phyloP scores from a whole-genome alignment of 371 early-diverging fungal genomes.

The Mucor sp. region DNA sequence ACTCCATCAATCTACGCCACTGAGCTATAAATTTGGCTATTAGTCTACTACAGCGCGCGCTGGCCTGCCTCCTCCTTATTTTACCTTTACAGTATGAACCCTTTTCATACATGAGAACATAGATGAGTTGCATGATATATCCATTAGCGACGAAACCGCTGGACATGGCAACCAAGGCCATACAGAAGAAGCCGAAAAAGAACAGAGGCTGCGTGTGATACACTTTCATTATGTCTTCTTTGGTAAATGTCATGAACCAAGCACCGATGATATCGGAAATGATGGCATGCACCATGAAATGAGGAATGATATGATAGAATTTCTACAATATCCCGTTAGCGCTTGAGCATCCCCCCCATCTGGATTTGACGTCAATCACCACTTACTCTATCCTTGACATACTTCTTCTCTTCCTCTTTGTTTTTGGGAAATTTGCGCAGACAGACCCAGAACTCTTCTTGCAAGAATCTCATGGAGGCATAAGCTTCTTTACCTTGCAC shows the following conservation, averaged over 20 bases:
- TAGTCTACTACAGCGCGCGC: neutral
- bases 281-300: constrained; percentile 4
- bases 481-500: constrained; percentile 14
- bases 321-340: neutral
- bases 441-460: constrained; percentile 15
- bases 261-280: constrained; percentile 10
- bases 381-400: constrained; percentile 13
- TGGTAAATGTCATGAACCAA: constrained; percentile 9
- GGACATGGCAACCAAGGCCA: constrained; percentile 8
- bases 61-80: neutral
- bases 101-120: constrained; percentile 11
- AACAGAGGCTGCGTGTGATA: neutral
- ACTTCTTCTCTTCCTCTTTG: constrained; percentile 7
- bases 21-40: constrained; percentile 6
- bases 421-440: constrained; percentile 13
- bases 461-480: constrained; percentile 1
- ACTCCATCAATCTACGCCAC: constrained; percentile 14
- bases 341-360: neutral
- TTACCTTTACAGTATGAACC: constrained; percentile 14
- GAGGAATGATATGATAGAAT: constrained; percentile 19
- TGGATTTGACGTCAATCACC: neutral
- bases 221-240: constrained; percentile 5
- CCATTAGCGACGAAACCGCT: constrained; percentile 15
- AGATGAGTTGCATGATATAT: constrained; percentile 9
- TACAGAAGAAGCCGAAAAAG: constrained; percentile 5